A percentile compares a stretch with the other conserved stretches of the same genome.
These are phyloP conservation scores for Litchi chinensis DNA, from an alignment of 345 rosid genomes.

Conservation along the genomic window DNA sequence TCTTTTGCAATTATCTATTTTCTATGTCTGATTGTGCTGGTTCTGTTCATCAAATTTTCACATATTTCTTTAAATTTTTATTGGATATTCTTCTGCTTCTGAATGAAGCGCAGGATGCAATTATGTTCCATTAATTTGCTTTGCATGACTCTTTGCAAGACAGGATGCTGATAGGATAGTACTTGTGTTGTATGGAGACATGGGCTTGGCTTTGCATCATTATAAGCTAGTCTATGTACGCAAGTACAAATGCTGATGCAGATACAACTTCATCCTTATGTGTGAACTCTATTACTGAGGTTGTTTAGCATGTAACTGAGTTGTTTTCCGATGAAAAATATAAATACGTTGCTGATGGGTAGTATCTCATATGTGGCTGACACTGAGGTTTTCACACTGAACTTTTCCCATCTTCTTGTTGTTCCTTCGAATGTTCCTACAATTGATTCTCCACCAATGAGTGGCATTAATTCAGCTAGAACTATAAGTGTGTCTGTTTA, in stretches of 20 bases:
- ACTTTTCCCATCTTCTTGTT: too few species aligned
- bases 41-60: neutral
- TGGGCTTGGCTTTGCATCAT: neutral
- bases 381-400: constrained; percentile 71
- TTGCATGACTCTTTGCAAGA: neutral
- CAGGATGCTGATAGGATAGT: neutral
- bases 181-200: neutral
- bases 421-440: too few species aligned
- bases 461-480: too few species aligned
- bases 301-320: neutral
- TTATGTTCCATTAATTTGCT: neutral
- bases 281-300: constrained; percentile 13
- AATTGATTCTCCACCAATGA: too few species aligned
- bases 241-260: neutral
- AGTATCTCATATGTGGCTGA: constrained; percentile 94
- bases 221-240: neutral
- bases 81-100: neutral
- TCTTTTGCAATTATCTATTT: too few species aligned
- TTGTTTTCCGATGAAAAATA: constrained; percentile 42
- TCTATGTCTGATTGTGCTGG: neutral
- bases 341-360: constrained; percentile 68
- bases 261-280: neutral
- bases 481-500: too few species aligned
- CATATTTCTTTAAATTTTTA: neutral
- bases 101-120: neutral